These are phyloP conservation scores for Cercospora berteroae DNA, from an alignment of 2,329 filamentous ascomycete species.

Conservation along the genomic window DNA sequence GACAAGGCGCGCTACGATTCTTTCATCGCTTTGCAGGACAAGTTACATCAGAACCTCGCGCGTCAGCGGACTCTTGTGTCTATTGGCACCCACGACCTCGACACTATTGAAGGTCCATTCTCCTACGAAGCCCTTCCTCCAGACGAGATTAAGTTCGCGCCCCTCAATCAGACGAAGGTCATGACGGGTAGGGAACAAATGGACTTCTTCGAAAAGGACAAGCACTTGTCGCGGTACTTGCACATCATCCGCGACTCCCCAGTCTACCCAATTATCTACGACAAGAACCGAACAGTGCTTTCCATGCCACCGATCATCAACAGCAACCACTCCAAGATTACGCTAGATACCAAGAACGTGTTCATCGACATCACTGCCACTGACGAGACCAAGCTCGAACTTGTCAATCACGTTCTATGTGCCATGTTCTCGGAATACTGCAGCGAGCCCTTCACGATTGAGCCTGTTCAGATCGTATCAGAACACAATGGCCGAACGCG, in stretches of 20 bases:
- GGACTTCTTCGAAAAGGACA: slow-evolving; percentile 91
- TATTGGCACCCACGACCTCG: slow-evolving; percentile 94
- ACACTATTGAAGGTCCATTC: slow-evolving; percentile 91
- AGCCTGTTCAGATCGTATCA: slow-evolving; percentile 89
- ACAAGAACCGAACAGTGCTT: slow-evolving; percentile 80
- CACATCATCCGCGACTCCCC: slow-evolving; percentile 93
- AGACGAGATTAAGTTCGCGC: slow-evolving; percentile 86
- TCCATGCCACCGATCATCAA: slow-evolving; percentile 98
- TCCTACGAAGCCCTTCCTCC: slow-evolving; percentile 90
- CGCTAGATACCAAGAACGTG: slow-evolving; percentile 83
- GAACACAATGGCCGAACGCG: slow-evolving; percentile 84
- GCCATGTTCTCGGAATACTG: slow-evolving; percentile 97
- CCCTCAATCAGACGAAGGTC: slow-evolving; percentile 85
- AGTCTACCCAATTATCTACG: slow-evolving; percentile 93
- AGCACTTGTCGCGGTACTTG: slow-evolving; percentile 83
- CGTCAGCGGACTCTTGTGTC: slow-evolving; percentile 91
- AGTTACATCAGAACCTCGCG: slow-evolving; percentile 93
- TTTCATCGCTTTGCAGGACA: slow-evolving; percentile 97
- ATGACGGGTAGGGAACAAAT: slow-evolving; percentile 89
- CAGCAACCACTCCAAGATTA: slow-evolving; percentile 94
- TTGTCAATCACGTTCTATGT: slow-evolving; percentile 92
- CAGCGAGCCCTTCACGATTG: slow-evolving; percentile 82
- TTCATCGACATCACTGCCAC: slow-evolving; percentile 97
- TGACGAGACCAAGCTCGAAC: slow-evolving; percentile 92
- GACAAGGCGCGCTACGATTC: slow-evolving; percentile 88